Base-by-base conservation (phyloP, 2,329 filamentous ascomycete species). In the Fusarium sambucinum region DNA sequence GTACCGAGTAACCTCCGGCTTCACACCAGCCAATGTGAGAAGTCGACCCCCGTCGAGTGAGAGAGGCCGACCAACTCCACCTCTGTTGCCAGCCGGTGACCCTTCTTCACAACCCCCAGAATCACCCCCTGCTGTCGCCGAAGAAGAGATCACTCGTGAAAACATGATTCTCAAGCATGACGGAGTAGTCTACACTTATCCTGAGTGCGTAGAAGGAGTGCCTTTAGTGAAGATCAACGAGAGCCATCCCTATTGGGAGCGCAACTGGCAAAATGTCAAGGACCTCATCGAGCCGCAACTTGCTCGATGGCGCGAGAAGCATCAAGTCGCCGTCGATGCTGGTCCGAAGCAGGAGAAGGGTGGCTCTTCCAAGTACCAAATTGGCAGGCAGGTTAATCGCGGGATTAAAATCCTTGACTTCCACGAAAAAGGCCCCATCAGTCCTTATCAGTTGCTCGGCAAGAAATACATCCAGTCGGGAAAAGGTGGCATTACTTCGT, bases 321-420 rank as follows among this genome's bases (percentile, higher is more conserved):
- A 83, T 23, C 77, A 80, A 33, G 71, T 77, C 55, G 72, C 81
- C 57, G 67, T 79, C 14, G 75, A 78, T 4, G 76, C 71, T 5
- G 75, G 75, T 2, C 72, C 73, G 0, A 75, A 72, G 21, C 75
- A 77, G 7, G 78, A 80, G 25, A 76, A 78, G 51, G 72, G 71
- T 10, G 74, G 74, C 6, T 81, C 80, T 5, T 81, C 81, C 35
- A 83, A 85, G 50, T 87, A 86, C 62, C 80, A 87, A 65, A 83
- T 84, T 9, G 83, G 84, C 8, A 81, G 86, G 1, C 86, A 88
- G 66, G 82, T 87, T 48, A 88, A 88, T 63, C 82, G 86, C 6
- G 86, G 86, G 21, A 77, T 81, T 13, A 76, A 79, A 23, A 83
- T 87, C n/a, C 77, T 88, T 33, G 80, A 84, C 44, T 88, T 86